Evolutionary conservation across 768 basidiomycete genomes (phyloP), one percentile per base, ranked within the genome.

Genomic region (Leccinum barrowsii): DNA sequence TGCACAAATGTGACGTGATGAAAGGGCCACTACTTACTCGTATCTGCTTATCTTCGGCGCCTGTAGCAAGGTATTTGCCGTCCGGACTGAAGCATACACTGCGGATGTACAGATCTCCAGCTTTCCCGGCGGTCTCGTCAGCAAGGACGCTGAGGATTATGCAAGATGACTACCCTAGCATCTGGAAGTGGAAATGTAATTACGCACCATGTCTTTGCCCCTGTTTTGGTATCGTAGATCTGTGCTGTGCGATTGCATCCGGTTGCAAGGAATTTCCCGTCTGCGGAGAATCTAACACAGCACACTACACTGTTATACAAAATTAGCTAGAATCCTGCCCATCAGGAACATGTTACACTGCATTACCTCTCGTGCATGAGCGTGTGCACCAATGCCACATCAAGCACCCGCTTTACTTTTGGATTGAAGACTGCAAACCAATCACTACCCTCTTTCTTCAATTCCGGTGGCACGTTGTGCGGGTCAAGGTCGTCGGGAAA

Each of bases 181-280:
- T 48, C 12, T 17, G 22, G 32, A 12, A 56, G 21, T 48, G 17
- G 55, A 34, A 7, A 57, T 3, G 44, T 57, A 42, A 52, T 62
- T 35, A 71, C 85, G 56, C 63, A 94, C 94, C 89, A 94, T 30
- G 87, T 87, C 75, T 92, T 93, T 0, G 68, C 71, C 7, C 95
- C 95, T 0, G 90, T 89, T 75, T 90, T 90, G 26, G 89, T 90
- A 70, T 98, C 93, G 71, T 91, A 98, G 57, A 98, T 94, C 73
- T 97, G 94, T 19, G 94, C 93, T 0, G 93, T 92, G 44, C 92
- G 82, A 75, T 98, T 98, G 75, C 95, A 98, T 12, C 96, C 96
- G 4, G 96, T 98, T 30, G 96, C 96, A 32, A 98, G 83, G 60
- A 80, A 86, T 72, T 91, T 93, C 26, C 95, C 93, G 73, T 98